Percentiles rank a stretch among this genome's conserved stretches.
Evolutionary conservation across 371 early-diverging fungal genomes (phyloP).

Genomic region (Sporodiniella umbellata): DNA sequence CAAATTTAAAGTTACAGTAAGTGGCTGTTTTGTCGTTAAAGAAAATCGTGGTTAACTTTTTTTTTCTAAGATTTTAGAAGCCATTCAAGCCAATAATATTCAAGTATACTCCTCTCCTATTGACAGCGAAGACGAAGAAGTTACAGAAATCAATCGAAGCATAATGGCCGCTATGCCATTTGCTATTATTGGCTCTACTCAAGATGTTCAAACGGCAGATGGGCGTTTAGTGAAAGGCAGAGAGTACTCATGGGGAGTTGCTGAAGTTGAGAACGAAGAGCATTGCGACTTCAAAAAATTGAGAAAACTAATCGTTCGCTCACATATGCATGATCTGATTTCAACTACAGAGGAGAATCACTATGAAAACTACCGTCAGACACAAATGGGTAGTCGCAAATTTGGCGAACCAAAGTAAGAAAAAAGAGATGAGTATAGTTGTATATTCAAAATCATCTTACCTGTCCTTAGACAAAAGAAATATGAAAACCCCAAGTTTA

Average conservation of each 20-base stretch:
- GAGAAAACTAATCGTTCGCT: conserved; percentile 84
- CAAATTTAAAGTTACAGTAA: conserved; percentile 71
- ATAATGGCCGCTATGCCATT: conserved; percentile 93
- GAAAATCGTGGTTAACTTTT: neutral
- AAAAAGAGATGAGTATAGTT: conserved; percentile 23
- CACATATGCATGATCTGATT: conserved; percentile 93
- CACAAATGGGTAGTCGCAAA: conserved; percentile 79
- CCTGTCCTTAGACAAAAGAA: conserved; percentile 47
- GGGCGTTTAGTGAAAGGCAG: conserved; percentile 82
- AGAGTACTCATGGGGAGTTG: conserved; percentile 92
- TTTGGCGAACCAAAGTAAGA: conserved; percentile 73
- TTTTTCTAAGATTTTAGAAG: conserved; percentile 59
- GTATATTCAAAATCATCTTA: conserved; percentile 6
- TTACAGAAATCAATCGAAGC: conserved; percentile 69
- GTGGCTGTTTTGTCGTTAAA: conserved; percentile 7
- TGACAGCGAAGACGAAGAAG: conserved; percentile 83
- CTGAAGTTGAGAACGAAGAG: conserved; percentile 87
- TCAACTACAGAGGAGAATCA: conserved; percentile 84
- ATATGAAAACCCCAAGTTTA: conserved; percentile 85
- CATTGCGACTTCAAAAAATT: conserved; percentile 93
- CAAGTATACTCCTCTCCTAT: conserved; percentile 71
- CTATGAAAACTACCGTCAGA: conserved; percentile 84
- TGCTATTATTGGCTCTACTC: conserved; percentile 87
- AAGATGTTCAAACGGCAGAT: conserved; percentile 71
- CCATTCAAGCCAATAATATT: conserved; percentile 72